phyloP scores from a whole-genome alignment of 768 basidiomycete genomes.

The Boletus rufocinnamomeus region DNA sequence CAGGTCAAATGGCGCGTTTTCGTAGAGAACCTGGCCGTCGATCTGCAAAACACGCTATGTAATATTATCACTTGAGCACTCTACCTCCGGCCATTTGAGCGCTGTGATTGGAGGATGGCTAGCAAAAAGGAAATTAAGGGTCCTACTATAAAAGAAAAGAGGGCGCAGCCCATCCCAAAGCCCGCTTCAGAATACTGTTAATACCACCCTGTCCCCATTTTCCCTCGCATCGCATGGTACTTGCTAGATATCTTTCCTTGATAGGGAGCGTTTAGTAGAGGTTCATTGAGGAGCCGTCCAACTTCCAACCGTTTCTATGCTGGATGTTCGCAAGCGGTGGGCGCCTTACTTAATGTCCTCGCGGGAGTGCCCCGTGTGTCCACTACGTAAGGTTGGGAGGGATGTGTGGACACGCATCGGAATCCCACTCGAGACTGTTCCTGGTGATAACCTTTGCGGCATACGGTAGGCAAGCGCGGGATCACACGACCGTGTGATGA shows the following conservation, averaged over 20 bases:
- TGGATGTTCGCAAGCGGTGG: not conserved
- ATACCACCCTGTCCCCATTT: no score
- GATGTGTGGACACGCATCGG: not conserved
- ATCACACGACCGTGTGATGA: not conserved
- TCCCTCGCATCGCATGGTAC: not conserved
- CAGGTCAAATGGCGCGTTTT: not conserved
- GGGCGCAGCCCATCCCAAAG: no score
- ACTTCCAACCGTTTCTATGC: not conserved
- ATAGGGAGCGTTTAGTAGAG: no score
- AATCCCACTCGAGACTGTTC: no score
- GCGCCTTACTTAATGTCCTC: not conserved
- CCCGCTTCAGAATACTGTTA: no score
- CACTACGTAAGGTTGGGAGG: no score
- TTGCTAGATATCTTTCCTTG: not conserved
- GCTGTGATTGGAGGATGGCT: no score
- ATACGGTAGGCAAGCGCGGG: not conserved
- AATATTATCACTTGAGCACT: no score
- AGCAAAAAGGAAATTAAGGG: no score
- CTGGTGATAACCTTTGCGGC: not conserved
- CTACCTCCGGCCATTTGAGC: no score
- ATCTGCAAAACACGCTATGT: no score
- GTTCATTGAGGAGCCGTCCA: not conserved
- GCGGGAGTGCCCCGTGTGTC: not conserved
- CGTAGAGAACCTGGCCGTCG: not conserved
- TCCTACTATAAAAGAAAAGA: no score